Conservation (phyloP, 352 stramenopile species). For the Phytophthora podocarpi region DNA sequence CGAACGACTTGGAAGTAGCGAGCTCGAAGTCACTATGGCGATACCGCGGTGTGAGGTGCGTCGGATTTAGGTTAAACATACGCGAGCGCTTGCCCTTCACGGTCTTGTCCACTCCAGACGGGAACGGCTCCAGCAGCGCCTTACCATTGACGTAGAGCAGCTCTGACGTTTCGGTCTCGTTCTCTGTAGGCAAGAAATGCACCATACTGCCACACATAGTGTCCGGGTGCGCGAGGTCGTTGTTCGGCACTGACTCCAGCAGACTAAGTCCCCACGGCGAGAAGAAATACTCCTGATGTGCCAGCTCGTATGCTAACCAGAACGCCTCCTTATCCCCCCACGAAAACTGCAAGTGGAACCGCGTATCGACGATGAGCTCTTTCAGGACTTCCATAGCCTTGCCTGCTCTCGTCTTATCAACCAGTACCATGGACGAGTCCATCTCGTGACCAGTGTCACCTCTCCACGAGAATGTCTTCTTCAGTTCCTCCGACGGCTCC, state of each 20-base stretch:
- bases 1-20: conserved; percentile 35
- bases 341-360: conserved; percentile 52
- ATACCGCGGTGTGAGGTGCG: conserved; percentile 40
- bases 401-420: conserved; percentile 43
- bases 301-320: conserved; percentile 61
- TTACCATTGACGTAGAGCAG: conserved; percentile 40
- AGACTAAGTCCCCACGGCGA: conserved; percentile 49
- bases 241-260: conserved; percentile 42
- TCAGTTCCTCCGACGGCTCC: conserved; percentile 44
- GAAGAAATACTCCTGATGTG: conserved; percentile 57
- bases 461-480: conserved; percentile 43
- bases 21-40: conserved; percentile 30
- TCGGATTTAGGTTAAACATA: conserved; percentile 53
- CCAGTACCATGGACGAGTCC: conserved; percentile 64
- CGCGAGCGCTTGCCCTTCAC: conserved; percentile 37
- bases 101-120: conserved; percentile 36
- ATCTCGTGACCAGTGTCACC: conserved; percentile 51
- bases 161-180: conserved; percentile 21
- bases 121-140: conserved; percentile 45
- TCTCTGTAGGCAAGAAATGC: conserved; percentile 45
- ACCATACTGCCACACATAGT: conserved; percentile 52
- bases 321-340: conserved; percentile 61
- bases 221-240: conserved; percentile 36
- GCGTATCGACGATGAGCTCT: conserved; percentile 45
- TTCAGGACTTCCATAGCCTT: conserved; percentile 51